Evolutionary conservation across 345 rosid species (phyloP).

Genomic region (Cardiospermum halicacabum): DNA sequence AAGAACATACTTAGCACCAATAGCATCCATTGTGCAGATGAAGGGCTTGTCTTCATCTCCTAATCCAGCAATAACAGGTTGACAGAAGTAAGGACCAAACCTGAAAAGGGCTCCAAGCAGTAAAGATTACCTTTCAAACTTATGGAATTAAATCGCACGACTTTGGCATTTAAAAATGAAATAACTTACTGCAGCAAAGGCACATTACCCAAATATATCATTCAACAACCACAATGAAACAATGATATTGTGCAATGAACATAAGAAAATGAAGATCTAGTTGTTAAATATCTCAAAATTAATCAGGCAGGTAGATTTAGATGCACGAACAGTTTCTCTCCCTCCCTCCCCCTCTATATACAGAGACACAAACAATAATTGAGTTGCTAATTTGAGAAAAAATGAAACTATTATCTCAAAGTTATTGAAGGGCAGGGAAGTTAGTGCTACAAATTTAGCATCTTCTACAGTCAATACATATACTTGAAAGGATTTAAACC

Average conservation of each 20-base stretch:
- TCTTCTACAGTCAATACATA: too few species aligned
- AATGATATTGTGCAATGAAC: not conserved
- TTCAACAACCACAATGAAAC: not conserved
- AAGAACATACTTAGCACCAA: slow-evolving; percentile 86
- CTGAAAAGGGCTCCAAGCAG: slow-evolving; percentile 34
- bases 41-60: slow-evolving; percentile 93
- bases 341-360: too few species aligned
- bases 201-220: not conserved
- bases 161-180: not conserved
- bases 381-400: too few species aligned
- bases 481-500: too few species aligned
- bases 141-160: not conserved
- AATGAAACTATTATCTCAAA: too few species aligned
- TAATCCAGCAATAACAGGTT: slow-evolving; percentile 95
- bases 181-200: not conserved
- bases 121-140: not conserved
- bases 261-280: not conserved
- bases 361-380: not conserved
- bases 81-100: slow-evolving; percentile 96
- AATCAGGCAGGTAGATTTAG: too few species aligned
- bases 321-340: too few species aligned
- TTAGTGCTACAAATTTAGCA: too few species aligned
- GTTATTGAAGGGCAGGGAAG: too few species aligned
- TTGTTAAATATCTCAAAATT: not conserved
- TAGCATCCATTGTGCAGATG: slow-evolving; percentile 96